Base-by-base conservation (phyloP, 257 asterid genomes). In the Osmanthus fragrans region DNA sequence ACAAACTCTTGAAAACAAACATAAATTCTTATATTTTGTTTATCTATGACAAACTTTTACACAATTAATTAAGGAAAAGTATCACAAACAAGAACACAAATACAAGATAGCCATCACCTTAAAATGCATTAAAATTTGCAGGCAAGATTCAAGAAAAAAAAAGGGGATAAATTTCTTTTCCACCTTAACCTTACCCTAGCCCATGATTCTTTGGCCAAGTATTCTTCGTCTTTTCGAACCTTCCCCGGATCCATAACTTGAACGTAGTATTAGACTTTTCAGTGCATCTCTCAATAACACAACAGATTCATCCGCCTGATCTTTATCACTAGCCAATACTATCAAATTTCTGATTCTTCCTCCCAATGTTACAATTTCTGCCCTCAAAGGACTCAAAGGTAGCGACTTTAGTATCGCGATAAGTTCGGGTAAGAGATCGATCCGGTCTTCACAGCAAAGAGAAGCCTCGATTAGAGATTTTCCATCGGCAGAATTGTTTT, bases 361-460 rank as follows among this genome's bases (percentile, higher is more conserved):
- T 1, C 91, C 94, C 80, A 91, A 36, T 0, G 90, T 87, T 15
- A 66, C 92, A 83, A 91, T 88, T 71, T 91, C 96, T 19, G 94
- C 90, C 72, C 88, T 85, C 76, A 89, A 2, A 21, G 89, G 92
- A 19, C 85, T 88, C 45, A 83, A 83, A 7, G 74, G 79, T 8
- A 90, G 78, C 0, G 87, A 81, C 37, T 86, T 90, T 1, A 90
- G 86, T 32, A 84, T 76, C 15, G 76, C 90, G 23, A 86, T 88
- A 65, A 90, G 82, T 30, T 85, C 88, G 6, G 87, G 87, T 9
- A 89, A 51, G n/a, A 91, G 92, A 47, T 88, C 86, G 8, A 51
- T 83, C 33, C 96, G 90, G 45, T 91, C 96, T 4, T 91, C 96
- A 58, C 94, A 91, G 51, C 96, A 86, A 32, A 91, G 19, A 8